These are phyloP conservation scores for Lotus japonicus DNA, from an alignment of 306 rosid species.

Conservation along the genomic window DNA sequence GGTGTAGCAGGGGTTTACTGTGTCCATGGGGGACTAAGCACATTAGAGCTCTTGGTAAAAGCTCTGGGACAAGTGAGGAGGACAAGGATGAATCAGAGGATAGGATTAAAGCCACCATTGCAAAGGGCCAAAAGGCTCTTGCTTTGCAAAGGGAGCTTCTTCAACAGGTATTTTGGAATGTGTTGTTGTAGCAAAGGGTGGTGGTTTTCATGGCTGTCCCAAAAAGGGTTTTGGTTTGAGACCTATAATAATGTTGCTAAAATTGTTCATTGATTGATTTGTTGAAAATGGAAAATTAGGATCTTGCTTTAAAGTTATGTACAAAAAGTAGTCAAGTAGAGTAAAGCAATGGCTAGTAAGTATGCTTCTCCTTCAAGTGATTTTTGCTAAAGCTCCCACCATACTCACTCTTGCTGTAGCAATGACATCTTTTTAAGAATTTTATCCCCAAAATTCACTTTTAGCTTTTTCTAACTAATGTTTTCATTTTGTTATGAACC, in stretches of 20 bases:
- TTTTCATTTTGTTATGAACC: no score
- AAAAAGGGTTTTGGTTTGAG: constrained; percentile 9
- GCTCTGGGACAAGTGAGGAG: constrained; percentile 28
- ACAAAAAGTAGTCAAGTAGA: background rate
- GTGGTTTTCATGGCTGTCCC: background rate
- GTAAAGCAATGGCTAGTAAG: constrained; percentile 15
- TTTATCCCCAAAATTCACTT: no score
- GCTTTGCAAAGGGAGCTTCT: constrained; percentile 70
- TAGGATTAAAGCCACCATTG: constrained; percentile 57
- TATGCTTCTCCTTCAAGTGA: background rate
- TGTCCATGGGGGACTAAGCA: constrained; percentile 28
- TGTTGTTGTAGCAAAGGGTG: background rate
- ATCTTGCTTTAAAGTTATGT: background rate
- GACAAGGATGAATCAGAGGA: constrained; percentile 48
- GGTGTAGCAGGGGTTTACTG: constrained; percentile 29
- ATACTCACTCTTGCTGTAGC: background rate
- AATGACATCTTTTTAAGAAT: background rate
- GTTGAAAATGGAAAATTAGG: background rate
- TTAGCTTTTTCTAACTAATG: background rate
- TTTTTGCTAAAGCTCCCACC: background rate
- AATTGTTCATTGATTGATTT: background rate
- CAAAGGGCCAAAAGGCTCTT: constrained; percentile 78
- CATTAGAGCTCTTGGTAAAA: constrained; percentile 35
- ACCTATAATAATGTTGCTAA: background rate
- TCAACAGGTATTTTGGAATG: constrained; percentile 51